Base-by-base conservation (phyloP, 1,139 yeast species). In the Pichia sp. region DNA sequence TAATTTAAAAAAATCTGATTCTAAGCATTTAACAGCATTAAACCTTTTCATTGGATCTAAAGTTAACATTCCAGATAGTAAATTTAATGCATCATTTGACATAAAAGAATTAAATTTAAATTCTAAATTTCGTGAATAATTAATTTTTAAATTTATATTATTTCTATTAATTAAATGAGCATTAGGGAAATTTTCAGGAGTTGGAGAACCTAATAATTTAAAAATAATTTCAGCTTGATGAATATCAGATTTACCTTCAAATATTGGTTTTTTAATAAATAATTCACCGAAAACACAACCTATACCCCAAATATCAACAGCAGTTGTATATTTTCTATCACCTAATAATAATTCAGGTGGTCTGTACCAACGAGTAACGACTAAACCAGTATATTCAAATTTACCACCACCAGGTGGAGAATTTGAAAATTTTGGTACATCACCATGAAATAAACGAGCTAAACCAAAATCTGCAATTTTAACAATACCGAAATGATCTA, bases 261-360 rank as follows among this genome's bases (percentile, higher is more conserved):
- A 66, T 22, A 94, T 86, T 0, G 98, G 98, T 52, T 75, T 78
- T 48, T 79, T 76, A 35, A 79, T 78, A 65, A 86, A 92, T 58
- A 90, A 71, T 63, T 94, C 99, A 0, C 89, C 98, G 63, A 94
- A 82, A 0, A 94, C 95, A 66, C 98, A 94, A 2, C 98, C 98
- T 11, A 87, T 78, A 1, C 97, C 97, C 98, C 98, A 92, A 65
- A 92, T 74, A 65, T 92, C 97, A 22, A 92, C 90, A 0, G 97
- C 95, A 0, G 97, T 86, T 3, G 97, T 89, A 60, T 92, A 92
- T 49, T 75, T 71, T 50, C 84, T 71, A 55, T 89, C 96, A 2
- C 97, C 97, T 44, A 92, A 66, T 25, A 92, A 73, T 24, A 92
- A 71, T 62, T 92, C 97, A 0, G 97, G 98, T 0, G 98, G 95